These are phyloP conservation scores for Thalia dealbata DNA, from an alignment of 176 grass and related monocot genomes.

Conservation along the genomic window DNA sequence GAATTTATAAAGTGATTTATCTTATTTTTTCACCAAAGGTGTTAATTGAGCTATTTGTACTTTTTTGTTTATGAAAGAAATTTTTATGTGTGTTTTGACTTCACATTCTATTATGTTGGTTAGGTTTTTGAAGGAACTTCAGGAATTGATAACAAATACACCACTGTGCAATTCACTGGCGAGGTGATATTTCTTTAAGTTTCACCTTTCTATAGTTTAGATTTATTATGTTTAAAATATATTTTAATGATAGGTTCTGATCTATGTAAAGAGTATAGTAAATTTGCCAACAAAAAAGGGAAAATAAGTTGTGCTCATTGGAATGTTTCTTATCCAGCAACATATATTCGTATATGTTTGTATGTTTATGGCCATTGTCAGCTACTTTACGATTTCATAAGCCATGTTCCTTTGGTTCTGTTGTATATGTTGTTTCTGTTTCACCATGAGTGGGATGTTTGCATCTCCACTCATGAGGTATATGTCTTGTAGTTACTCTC, in stretches of 20 bases:
- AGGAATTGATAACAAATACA: slow-evolving; percentile 98
- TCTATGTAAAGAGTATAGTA: background rate
- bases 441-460: too few species aligned
- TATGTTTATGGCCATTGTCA: background rate
- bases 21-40: background rate
- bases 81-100: background rate
- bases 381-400: background rate
- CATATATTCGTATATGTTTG: background rate
- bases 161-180: slow-evolving; percentile 97
- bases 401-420: too few species aligned
- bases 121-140: slow-evolving; percentile 99
- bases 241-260: background rate
- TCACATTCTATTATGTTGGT: slow-evolving; percentile 8
- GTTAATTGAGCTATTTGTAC: background rate
- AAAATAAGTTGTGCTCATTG: background rate
- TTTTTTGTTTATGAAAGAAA: background rate
- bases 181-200: slow-evolving; percentile 46
- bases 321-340: background rate
- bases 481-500: too few species aligned
- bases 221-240: background rate
- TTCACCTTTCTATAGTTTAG: slow-evolving; percentile 14
- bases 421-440: background rate
- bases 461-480: too few species aligned
- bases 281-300: background rate
- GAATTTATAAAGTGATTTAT: background rate